Conservation (phyloP, 108 stramenopile genomes). For the Chaetoceros tenuissimus region DNA sequence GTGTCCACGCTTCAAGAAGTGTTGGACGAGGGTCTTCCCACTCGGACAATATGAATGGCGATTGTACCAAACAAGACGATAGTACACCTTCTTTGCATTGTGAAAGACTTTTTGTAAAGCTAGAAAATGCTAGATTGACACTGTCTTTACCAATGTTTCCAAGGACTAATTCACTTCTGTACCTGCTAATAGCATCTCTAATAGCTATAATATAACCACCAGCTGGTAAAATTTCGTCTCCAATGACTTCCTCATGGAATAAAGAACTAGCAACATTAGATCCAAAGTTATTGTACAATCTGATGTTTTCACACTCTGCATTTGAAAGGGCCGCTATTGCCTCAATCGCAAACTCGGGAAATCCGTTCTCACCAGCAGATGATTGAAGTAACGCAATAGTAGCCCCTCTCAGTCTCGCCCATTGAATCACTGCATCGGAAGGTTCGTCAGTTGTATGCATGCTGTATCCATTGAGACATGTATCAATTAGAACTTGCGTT, state of each 20-base stretch:
- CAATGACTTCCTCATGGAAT: slow-evolving; percentile 56
- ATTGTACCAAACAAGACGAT: slow-evolving; percentile 2
- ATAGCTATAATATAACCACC: slow-evolving; percentile 45
- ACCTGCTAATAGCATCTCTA: slow-evolving; percentile 9
- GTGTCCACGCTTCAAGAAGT: slow-evolving; percentile 62
- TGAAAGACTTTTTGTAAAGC: slow-evolving; percentile 14
- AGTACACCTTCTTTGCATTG: slow-evolving; percentile 23
- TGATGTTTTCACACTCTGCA: slow-evolving; percentile 54
- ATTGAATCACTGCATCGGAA: slow-evolving; percentile 21
- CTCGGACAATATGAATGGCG: not conserved
- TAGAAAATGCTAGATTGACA: not conserved
- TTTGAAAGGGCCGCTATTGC: slow-evolving; percentile 23
- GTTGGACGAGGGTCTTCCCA: slow-evolving; percentile 60
- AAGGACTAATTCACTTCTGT: not conserved
- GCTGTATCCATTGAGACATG: slow-evolving; percentile 6
- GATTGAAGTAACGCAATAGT: slow-evolving; percentile 30
- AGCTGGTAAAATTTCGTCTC: slow-evolving; percentile 50
- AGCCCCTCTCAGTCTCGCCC: slow-evolving; percentile 68
- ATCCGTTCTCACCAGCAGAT: slow-evolving; percentile 21
- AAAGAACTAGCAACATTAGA: slow-evolving; percentile 33
- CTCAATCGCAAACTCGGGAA: slow-evolving; percentile 24
- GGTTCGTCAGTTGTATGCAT: slow-evolving; percentile 2
- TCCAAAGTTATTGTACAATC: slow-evolving; percentile 33
- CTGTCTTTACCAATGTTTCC: not conserved
- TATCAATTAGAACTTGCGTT: slow-evolving; percentile 13